These are phyloP conservation scores for Talaromyces stipitatus DNA, from an alignment of 495 filamentous ascomycete species.

Conservation along the genomic window DNA sequence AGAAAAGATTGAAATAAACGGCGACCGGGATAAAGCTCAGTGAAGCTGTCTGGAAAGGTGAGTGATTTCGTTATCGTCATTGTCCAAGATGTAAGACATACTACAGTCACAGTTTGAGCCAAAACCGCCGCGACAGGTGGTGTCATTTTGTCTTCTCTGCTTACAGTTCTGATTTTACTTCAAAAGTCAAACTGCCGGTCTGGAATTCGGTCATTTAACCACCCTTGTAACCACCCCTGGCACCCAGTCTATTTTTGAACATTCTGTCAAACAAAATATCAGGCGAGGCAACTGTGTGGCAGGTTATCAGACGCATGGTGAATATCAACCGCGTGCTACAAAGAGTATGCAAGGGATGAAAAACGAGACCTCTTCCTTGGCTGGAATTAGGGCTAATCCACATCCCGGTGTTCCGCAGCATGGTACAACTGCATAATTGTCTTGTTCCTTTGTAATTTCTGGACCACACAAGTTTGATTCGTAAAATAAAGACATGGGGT, in stretches of 20 bases:
- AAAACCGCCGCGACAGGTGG: constrained; percentile 18
- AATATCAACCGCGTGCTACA: neutral
- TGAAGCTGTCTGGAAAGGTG: constrained; percentile 15
- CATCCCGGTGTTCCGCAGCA: neutral
- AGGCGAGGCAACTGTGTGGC: neutral
- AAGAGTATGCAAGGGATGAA: constrained; percentile 1
- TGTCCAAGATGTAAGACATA: constrained; percentile 8
- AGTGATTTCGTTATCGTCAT: neutral
- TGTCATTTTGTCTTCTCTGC: neutral
- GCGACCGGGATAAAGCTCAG: constrained; percentile 32
- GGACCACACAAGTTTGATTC: neutral
- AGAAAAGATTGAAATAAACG: constrained; percentile 26
- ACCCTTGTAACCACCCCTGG: neutral
- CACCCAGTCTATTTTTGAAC: neutral
- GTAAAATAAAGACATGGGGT: neutral
- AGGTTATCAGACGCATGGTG: neutral
- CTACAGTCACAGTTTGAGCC: constrained; percentile 21
- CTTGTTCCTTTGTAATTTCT: neutral
- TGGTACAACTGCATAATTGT: neutral
- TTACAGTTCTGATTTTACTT: neutral
- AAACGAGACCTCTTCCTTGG: neutral
- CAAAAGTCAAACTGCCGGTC: neutral
- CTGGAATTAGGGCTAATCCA: neutral
- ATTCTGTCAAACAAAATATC: neutral
- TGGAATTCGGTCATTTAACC: neutral